Evolutionary conservation across 164 flowering plant genomes (phyloP), one percentile per base, ranked within the genome.

Genomic region (Annona cherimola): DNA sequence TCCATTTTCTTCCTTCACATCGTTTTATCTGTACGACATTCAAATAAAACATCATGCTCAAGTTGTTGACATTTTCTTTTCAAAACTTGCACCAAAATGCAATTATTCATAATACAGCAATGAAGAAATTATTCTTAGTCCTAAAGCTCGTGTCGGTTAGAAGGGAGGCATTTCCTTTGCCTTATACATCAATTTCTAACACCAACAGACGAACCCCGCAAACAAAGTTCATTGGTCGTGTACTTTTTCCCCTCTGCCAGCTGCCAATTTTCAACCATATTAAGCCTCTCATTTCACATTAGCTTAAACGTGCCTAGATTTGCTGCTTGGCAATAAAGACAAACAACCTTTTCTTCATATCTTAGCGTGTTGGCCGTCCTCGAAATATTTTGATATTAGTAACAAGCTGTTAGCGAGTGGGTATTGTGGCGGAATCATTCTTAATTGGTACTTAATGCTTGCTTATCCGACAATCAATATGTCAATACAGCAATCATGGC

Each of bases 341-440:
- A 71, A 71, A 35, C 43, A 71, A 71, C 73, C 73, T 71, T 71
- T 71, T 71, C 73, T 71, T 43, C 67, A 41, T 62, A 71, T 71
- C 68, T 63, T 45, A 61, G 44, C 8, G n/a, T 62, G 45, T 50
- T 50, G 18, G 8, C 55, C 1, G 35, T 26, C 35, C 35, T 26
- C 35, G 35, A 26, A 26, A 26, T 26, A 26, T 26, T 26, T 26
- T 26, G 35, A 26, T 26, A 26, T 26, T 26, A 26, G 35, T 26
- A 26, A 26, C 35, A 26, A 26, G 35, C 0, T 26, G 35, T 26
- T 26, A 26, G 35, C 35, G 35, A 26, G 35, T 26, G 35, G 35
- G 35, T 26, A 26, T 26, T 26, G 35, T 26, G 35, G 35, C 35
- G 35, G 35, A 26, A 26, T 26, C 35, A 26, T 26, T 26, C 35